These are phyloP conservation scores for Trichoderma asperellum DNA, from an alignment of 2,329 filamentous ascomycete genomes.

Conservation along the genomic window DNA sequence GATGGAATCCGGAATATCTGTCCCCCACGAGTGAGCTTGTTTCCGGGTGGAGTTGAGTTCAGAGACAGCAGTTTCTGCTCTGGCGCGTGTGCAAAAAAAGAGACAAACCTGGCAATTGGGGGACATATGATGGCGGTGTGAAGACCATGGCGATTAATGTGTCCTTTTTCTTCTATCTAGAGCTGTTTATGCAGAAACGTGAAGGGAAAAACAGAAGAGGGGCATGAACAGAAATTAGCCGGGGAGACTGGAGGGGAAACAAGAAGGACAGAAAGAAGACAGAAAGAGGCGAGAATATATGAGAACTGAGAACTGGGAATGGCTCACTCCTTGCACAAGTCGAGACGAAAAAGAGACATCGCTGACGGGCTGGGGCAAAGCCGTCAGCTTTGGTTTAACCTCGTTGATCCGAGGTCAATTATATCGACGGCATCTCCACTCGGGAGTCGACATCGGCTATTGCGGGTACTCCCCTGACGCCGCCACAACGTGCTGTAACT, in stretches of 20 bases:
- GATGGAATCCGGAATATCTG: slow-evolving; percentile 71
- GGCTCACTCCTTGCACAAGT: background rate
- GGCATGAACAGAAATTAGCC: background rate
- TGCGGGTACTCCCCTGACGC: background rate
- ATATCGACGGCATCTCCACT: background rate
- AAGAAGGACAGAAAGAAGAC: background rate
- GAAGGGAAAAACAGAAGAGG: background rate
- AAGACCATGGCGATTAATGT: slow-evolving; percentile 54
- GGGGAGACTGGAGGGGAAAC: background rate
- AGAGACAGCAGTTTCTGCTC: slow-evolving; percentile 9
- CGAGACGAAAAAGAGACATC: background rate
- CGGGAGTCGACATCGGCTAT: slow-evolving; percentile 14
- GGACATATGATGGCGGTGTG: slow-evolving; percentile 60
- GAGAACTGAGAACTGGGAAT: background rate
- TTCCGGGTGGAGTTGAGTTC: background rate
- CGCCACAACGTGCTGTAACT: background rate
- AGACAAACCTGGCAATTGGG: slow-evolving; percentile 46
- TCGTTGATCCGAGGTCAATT: background rate
- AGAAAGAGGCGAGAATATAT: background rate
- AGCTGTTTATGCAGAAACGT: background rate
- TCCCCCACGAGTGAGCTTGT: background rate
- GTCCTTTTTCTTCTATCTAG: background rate
- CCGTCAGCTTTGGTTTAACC: background rate
- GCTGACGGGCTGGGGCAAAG: background rate
- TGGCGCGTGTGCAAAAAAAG: background rate